Evolutionary conservation across 768 basidiomycete genomes (phyloP), one percentile per base, ranked within the genome.

Genomic region (Tephrocybe sp.): DNA sequence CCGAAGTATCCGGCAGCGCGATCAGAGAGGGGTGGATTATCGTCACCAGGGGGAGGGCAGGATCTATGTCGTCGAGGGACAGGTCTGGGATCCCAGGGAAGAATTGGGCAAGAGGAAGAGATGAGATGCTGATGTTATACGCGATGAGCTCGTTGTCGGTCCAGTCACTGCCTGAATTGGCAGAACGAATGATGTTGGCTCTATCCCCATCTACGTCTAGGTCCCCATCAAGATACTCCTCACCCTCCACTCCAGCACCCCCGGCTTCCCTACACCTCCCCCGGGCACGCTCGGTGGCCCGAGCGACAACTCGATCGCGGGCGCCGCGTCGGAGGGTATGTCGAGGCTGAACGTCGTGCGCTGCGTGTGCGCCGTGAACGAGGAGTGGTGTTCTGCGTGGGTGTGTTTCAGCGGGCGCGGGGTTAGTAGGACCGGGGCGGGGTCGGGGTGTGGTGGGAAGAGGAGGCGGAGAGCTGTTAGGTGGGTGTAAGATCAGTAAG

Each of bases 211-310:
- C 15, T 25, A 40, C 38, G 38, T 40, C n/a, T n/a, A n/a, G n/a
- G n/a, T n/a, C n/a, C n/a, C n/a, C n/a, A n/a, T n/a, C n/a, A n/a
- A n/a, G n/a, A n/a, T n/a, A n/a, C n/a, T n/a, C 36, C 89, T 76
- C 13, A 98, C 86, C 60, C 86, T 89, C 96, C 96, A 98, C 60
- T 89, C 83, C 8, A 98, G 70, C 0, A 95, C 96, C 8, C 96
- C 94, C 0, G 71, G 59, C 19, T 59, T 60, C 30, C 55, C 58
- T 24, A 51, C 46, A 5, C 27, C 40, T 0, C 51, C 65, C 1
- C 58, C 60, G 5, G 60, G 47, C 7, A 56, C 58, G 18, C n/a
- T n/a, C n/a, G n/a, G 52, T 58, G 16, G 60, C 27, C 80, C 78
- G 5, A 87, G n/a, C 74, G 42, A 75, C 70, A 94, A 73, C 44